phyloP scores from a whole-genome alignment of 2,329 filamentous ascomycete genomes.

The Diaporthe batatas region DNA sequence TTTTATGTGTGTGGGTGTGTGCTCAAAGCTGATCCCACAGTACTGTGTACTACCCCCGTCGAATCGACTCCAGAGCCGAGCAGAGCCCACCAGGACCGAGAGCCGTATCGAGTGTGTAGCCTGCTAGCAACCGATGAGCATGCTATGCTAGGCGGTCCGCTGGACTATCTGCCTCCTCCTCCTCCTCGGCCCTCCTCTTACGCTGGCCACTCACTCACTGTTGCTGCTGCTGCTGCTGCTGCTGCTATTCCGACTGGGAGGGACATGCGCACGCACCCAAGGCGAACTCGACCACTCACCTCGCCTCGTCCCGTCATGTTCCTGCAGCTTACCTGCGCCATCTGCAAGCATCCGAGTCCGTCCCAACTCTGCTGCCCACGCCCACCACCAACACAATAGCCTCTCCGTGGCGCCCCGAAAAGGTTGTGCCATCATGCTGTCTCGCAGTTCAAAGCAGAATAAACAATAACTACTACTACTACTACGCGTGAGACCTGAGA shows the following conservation, averaged over 20 bases:
- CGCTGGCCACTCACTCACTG: not conserved
- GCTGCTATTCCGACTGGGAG: not conserved
- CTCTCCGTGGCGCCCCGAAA: not conserved
- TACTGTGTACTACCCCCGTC: not conserved
- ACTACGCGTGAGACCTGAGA: conserved; percentile 1
- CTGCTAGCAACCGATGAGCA: not conserved
- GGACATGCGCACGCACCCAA: not conserved
- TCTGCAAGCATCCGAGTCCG: conserved; percentile 17
- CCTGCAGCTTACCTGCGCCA: conserved; percentile 37
- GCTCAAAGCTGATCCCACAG: not conserved
- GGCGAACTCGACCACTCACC: not conserved
- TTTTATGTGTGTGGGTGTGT: too few relatives aligned
- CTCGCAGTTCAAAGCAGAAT: not conserved
- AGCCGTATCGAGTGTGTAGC: too few relatives aligned
- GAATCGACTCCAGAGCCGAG: not conserved
- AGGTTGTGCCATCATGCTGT: conserved; percentile 6
- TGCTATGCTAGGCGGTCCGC: too few relatives aligned
- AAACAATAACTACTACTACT: not conserved
- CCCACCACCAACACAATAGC: not conserved
- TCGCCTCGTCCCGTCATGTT: conserved; percentile 8
- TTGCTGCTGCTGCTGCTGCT: not conserved
- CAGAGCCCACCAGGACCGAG: not conserved
- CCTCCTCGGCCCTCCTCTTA: too few relatives aligned
- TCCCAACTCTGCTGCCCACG: not conserved
- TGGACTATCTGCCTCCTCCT: not conserved